Base-by-base conservation (phyloP, 108 stramenopile genomes). In the Skeletonema tropicum region DNA sequence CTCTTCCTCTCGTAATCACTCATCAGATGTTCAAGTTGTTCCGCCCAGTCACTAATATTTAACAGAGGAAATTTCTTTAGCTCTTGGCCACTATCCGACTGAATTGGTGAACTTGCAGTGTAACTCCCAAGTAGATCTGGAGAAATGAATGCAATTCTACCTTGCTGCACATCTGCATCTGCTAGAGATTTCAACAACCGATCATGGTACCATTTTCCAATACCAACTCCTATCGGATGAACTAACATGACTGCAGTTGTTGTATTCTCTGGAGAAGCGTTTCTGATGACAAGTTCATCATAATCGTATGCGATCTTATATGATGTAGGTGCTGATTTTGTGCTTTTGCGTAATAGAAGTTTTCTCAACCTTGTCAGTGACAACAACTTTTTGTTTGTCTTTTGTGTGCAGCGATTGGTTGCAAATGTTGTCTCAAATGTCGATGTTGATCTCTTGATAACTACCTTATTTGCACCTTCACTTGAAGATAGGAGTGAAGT, bases 171-270 rank as follows among this genome's bases (percentile, higher is more conserved):
- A 35, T 49, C 23, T 13, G 32, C 52, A 29, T 72, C 57, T 42
- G 49, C 41, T 31, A 86, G 57, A 38, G 78, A 60, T 29, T 61
- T 25, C 42, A 87, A 62, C 29, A 87, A 63, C n/a, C 88, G 77
- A 74, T 89, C 74, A 64, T 89, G 86, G 45, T 82, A 87, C 88
- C 88, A 89, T 61, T 72, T 63, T 5, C 76, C 75, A 57, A 89
- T 89, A 10, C 88, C 88, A 8, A 89, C 86, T 21, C 88, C 88
- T 33, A 89, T 87, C 13, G 88, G 88, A 71, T 87, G 88, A 36
- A 89, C 80, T 12, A 89, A 38, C 23, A 89, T 64, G 19, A 89
- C 66, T 29, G 71, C 86, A n/a, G 73, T 88, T 35, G 73, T 88
- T 35, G 64, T 52, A 7, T 64, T 65, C 52, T 25, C 49, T n/a